These are phyloP conservation scores for Xylariaceae sp. DNA, from an alignment of 2,329 filamentous ascomycete species.

Conservation along the genomic window DNA sequence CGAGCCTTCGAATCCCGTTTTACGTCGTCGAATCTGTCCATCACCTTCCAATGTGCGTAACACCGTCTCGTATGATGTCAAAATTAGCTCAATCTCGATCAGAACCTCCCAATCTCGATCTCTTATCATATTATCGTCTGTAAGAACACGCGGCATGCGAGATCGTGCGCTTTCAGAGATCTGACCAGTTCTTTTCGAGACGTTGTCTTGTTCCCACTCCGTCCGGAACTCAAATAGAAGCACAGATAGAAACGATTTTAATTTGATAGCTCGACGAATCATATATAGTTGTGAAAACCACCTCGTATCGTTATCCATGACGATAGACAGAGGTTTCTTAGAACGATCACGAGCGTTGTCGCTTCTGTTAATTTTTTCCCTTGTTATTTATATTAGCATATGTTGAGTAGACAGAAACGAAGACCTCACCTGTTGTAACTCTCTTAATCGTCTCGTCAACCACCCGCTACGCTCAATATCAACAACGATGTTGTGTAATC, in stretches of 20 bases:
- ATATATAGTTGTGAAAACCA: conserved; percentile 1
- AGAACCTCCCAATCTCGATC: neutral
- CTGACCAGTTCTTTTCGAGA: neutral
- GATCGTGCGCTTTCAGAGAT: neutral
- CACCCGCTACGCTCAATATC: neutral
- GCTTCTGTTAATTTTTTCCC: neutral
- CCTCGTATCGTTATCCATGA: neutral
- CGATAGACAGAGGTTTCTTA: neutral
- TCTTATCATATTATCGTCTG: neutral
- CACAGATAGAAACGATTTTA: neutral
- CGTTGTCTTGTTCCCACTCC: neutral
- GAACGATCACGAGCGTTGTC: neutral
- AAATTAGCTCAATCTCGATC: neutral
- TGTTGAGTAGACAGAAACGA: too few relatives aligned
- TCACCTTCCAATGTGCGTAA: neutral
- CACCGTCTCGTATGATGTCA: neutral
- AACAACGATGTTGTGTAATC: neutral
- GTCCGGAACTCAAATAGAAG: neutral
- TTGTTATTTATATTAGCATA: neutral
- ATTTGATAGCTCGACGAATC: neutral
- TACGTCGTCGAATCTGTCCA: neutral
- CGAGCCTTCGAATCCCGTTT: neutral
- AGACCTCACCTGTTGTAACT: neutral
- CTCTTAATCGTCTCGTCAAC: neutral
- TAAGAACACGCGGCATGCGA: neutral